Conservation (phyloP, 805 yeast species). For the Ogataea methanolica region DNA sequence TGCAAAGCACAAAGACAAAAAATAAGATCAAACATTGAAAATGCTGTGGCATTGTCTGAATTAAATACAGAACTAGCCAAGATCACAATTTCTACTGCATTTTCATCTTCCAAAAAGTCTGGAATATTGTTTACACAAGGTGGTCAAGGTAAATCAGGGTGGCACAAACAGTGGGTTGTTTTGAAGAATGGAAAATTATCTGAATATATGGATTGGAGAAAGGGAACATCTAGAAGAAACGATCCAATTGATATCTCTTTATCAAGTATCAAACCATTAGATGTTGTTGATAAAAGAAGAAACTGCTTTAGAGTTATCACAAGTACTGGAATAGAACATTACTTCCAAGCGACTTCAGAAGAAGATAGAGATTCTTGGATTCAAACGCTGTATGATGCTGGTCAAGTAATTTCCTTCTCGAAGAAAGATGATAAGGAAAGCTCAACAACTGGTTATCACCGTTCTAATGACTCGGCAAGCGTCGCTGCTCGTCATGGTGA, state of each 20-base stretch:
- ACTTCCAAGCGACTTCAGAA: constrained; percentile 69
- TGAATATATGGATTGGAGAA: constrained; percentile 80
- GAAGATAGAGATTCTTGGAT: constrained; percentile 71
- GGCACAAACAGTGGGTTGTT: constrained; percentile 91
- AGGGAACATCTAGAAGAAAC: constrained; percentile 55
- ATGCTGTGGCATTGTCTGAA: constrained; percentile 16
- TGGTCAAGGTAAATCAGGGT: constrained; percentile 59
- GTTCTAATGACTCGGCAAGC: not conserved
- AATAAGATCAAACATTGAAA: constrained; percentile 16
- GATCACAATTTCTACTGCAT: constrained; percentile 10
- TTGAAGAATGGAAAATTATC: constrained; percentile 60
- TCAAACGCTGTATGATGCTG: constrained; percentile 53
- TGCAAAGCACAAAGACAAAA: constrained; percentile 15
- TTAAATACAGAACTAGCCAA: constrained; percentile 42
- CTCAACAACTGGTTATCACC: not conserved
- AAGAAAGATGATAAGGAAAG: constrained; percentile 1
- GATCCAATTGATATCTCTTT: constrained; percentile 68
- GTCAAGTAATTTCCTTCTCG: constrained; percentile 27
- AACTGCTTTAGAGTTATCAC: constrained; percentile 74
- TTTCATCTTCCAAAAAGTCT: constrained; percentile 17
- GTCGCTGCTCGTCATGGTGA: not conserved
- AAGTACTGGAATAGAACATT: constrained; percentile 58
- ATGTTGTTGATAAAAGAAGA: constrained; percentile 39
- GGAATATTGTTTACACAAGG: constrained; percentile 57
- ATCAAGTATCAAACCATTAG: constrained; percentile 52